Percentiles rank a stretch among this genome's conserved stretches.
phyloP scores from a whole-genome alignment of 257 asterid genomes.

The Coffea canephora region DNA sequence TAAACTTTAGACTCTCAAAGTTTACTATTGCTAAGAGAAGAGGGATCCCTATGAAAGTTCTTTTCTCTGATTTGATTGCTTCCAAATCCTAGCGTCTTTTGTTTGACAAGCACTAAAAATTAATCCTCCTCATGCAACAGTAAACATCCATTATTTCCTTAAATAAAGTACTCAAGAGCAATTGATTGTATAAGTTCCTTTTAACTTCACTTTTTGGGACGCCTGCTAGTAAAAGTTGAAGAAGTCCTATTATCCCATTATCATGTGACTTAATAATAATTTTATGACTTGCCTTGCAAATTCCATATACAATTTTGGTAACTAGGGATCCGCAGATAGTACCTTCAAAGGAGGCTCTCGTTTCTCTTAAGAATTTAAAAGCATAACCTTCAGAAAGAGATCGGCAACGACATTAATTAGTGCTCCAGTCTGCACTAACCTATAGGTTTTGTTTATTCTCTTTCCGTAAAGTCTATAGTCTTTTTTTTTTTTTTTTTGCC shows the following conservation, averaged over 20 bases:
- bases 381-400: not conserved
- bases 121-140: not conserved
- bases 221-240: not conserved
- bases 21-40: not conserved
- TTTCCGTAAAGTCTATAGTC: too few species aligned
- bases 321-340: not conserved
- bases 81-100: not conserved
- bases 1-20: not conserved
- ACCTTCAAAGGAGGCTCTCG: not conserved
- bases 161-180: not conserved
- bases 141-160: not conserved
- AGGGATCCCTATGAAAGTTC: not conserved
- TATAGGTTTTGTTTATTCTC: not conserved
- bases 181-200: not conserved
- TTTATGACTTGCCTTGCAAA: not conserved
- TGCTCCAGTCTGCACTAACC: not conserved
- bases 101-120: not conserved
- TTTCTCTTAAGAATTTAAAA: not conserved
- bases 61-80: not conserved
- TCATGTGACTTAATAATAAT: not conserved
- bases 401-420: not conserved
- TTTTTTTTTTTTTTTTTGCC: too few species aligned
- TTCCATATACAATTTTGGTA: not conserved
- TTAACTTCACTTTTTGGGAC: slow-evolving; percentile 1
- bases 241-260: not conserved